Conservation (phyloP, 345 rosid genomes). For the Ceriops decandra region DNA sequence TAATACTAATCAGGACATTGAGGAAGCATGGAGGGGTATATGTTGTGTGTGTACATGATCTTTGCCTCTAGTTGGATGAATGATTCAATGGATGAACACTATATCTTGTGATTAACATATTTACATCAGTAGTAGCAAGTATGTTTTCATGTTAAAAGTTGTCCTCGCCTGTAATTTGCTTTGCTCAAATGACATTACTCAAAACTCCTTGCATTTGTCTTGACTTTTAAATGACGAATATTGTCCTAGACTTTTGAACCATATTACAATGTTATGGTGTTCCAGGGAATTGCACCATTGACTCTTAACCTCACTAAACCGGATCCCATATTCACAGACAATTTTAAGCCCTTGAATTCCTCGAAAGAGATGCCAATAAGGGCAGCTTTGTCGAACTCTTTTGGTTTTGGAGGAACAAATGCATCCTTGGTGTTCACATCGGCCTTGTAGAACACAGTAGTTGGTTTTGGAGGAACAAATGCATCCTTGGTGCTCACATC, state of each 20-base stretch:
- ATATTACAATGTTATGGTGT: conserved; percentile 10
- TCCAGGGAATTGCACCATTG: conserved; percentile 84
- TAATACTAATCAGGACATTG: too few species aligned
- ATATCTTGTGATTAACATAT: not conserved
- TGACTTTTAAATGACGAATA: not conserved
- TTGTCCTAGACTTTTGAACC: not conserved
- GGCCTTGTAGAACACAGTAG: conserved; percentile 16
- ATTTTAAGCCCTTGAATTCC: conserved; percentile 60
- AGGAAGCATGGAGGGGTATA: too few species aligned
- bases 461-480: not conserved
- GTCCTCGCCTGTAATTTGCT: not conserved
- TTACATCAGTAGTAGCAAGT: not conserved
- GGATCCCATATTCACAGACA: conserved; percentile 63
- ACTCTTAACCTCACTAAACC: conserved; percentile 73
- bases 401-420: conserved; percentile 95
- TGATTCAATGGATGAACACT: not conserved
- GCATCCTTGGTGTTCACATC: conserved; percentile 66
- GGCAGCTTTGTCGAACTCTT: conserved; percentile 83
- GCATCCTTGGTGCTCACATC: not conserved
- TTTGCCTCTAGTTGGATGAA: not conserved
- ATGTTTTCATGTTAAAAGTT: not conserved
- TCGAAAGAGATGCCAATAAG: conserved; percentile 63
- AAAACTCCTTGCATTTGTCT: not conserved
- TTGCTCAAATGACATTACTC: not conserved
- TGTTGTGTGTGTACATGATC: too few species aligned